phyloP scores from a whole-genome alignment of 768 basidiomycete genomes.

The Ramaria rubella region DNA sequence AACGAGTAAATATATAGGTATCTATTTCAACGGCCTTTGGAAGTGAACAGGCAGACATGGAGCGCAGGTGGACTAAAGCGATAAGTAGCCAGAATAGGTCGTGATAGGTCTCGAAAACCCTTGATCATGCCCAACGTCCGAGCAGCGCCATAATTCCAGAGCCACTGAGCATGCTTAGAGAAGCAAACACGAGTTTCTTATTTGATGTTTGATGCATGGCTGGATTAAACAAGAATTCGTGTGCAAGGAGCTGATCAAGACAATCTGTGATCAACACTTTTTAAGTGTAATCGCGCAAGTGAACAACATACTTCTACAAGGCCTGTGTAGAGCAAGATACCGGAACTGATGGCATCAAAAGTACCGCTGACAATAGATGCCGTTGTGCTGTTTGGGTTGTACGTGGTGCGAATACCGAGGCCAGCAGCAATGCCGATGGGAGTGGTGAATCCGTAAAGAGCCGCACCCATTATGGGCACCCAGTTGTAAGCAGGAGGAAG shows the following conservation, averaged over 20 bases:
- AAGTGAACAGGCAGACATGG: too few species aligned
- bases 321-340: conserved; percentile 84
- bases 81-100: too few species aligned
- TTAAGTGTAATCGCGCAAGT: conserved; percentile 15
- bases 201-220: conserved; percentile 73
- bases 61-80: background rate
- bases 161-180: conserved; percentile 75
- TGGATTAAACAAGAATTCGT: conserved; percentile 89
- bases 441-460: conserved; percentile 70
- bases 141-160: conserved; percentile 87
- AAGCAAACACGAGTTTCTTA: conserved; percentile 59
- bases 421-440: conserved; percentile 87
- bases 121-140: conserved; percentile 72
- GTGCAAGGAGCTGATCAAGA: conserved; percentile 59
- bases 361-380: conserved; percentile 80
- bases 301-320: conserved; percentile 62
- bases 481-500: conserved; percentile 49
- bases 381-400: conserved; percentile 72
- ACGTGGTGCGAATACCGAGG: conserved; percentile 64
- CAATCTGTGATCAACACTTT: background rate
- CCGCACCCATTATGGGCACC: conserved; percentile 53
- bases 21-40: background rate
- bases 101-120: too few species aligned
- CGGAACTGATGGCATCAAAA: conserved; percentile 78
- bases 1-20: background rate